Base-by-base conservation (phyloP, 768 basidiomycete genomes). In the Russula ochroleuca region DNA sequence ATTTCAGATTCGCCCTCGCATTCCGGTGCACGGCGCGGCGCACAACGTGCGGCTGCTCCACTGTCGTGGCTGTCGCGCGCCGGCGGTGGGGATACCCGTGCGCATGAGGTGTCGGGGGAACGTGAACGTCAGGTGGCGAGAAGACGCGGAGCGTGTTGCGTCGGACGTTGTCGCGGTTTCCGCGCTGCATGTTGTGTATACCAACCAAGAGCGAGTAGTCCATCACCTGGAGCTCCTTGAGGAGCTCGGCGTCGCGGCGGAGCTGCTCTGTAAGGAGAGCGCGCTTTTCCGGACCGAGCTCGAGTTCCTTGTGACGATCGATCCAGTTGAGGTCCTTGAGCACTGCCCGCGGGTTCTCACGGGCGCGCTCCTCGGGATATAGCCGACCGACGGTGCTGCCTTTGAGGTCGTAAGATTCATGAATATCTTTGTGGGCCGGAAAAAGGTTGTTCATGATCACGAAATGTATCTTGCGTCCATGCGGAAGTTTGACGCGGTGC, bases 401-500 rank as follows among this genome's bases (percentile, higher is more conserved):
- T 73, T 99, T 98, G 68, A 98, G 80, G 74, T 99, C 96, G 72
- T 90, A 98, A 35, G 95, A 96, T 78, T 98, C 97, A 75, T 99
- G 97, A 48, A 98, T 82, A 73, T 99, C 97, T 68, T 93, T 86
- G 76, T 98, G 96, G 0, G 97, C 89, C 0, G 97, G 96, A 77
- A 99, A 98, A 33, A 99, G 82, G 74, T 99, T 99, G 79, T 98
- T 99, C 94, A 98, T 98, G 76, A 99, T 97, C 60, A 98, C 94
- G 72, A 99, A 99, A 74, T 99, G 97, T 58, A 99, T 99, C 78
- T 99, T 99, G 50, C 82, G 78, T 0, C 97, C 97, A 40, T 83
- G 81, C 0, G 97, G 97, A 0, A 99, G 83, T 77, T 99, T 99
- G 64, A 99, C 97, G 61, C 97, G 88, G 71, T 99, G 97, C 13